A percentile compares a stretch with the other conserved stretches of the same genome.
Evolutionary conservation across 83 land plant genomes (phyloP).

Genomic region (Isoetes engelmannii): DNA sequence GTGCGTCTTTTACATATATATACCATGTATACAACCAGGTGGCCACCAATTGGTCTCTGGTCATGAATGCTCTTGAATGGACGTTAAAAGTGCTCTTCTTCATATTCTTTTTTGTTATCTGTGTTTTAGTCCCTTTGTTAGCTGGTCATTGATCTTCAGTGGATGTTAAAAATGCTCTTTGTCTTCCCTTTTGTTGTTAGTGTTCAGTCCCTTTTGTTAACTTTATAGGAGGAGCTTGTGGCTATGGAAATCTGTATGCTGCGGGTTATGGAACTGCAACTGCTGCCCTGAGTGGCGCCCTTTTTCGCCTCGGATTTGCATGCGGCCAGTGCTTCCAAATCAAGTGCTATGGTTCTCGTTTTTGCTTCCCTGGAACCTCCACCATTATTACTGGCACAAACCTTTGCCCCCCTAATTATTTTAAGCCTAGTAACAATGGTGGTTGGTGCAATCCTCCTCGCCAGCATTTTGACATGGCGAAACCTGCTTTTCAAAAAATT

Average conservation of each 20-base stretch:
- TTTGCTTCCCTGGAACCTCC: background rate
- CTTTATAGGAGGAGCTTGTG: background rate
- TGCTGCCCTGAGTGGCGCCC: background rate
- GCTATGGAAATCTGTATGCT: too few species aligned
- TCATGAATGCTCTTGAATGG: background rate
- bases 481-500: background rate
- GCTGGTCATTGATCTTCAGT: too few species aligned
- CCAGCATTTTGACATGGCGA: background rate
- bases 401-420: background rate
- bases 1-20: background rate
- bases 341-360: background rate
- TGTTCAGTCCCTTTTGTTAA: background rate
- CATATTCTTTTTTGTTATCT: too few species aligned
- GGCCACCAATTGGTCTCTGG: background rate
- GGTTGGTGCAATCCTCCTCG: constrained; percentile 1
- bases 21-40: background rate
- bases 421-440: background rate
- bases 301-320: background rate
- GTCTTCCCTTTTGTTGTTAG: background rate
- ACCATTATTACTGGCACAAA: background rate
- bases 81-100: background rate
- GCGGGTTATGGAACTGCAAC: background rate
- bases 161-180: too few species aligned
- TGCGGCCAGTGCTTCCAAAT: background rate
- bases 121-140: too few species aligned